These are phyloP conservation scores for Strobilomyces confusus DNA, from an alignment of 768 basidiomycete species.

Conservation along the genomic window DNA sequence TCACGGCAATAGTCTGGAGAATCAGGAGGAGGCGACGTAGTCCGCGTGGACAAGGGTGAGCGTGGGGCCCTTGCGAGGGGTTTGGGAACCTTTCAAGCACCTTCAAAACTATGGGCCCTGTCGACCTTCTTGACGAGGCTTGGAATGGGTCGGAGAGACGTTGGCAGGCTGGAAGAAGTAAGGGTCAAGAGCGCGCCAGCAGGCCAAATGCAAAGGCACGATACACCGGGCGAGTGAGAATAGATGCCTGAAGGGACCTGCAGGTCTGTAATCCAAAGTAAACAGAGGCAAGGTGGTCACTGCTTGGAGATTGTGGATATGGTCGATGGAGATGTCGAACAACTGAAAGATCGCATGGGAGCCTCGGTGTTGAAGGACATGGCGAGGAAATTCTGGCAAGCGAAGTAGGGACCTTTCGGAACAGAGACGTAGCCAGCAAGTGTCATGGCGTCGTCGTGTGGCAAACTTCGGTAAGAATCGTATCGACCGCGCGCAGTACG, in stretches of 20 bases:
- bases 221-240: conserved; percentile 64
- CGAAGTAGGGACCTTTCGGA: too few species aligned
- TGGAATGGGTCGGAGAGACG: conserved; percentile 58
- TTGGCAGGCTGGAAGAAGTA: conserved; percentile 68
- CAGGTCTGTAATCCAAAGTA: conserved; percentile 45
- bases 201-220: conserved; percentile 59
- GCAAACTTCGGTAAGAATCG: too few species aligned
- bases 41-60: conserved; percentile 22
- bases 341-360: conserved; percentile 73
- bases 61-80: conserved; percentile 44
- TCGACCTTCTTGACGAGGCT: conserved; percentile 61
- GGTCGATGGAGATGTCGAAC: conserved; percentile 60
- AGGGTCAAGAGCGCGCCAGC: conserved; percentile 60
- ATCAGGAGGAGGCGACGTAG: conserved; percentile 21
- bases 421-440: too few species aligned
- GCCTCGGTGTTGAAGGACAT: conserved; percentile 38
- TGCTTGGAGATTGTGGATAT: conserved; percentile 57
- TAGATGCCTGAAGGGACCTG: conserved; percentile 55
- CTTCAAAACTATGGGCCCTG: conserved; percentile 58
- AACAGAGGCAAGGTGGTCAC: conserved; percentile 38
- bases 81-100: conserved; percentile 55
- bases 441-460: too few species aligned
- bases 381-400: background rate
- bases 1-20: conserved; percentile 17
- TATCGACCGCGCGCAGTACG: too few species aligned